Percentiles rank a stretch among this genome's conserved stretches.
Evolutionary conservation across 2,329 filamentous ascomycete genomes (phyloP).

Genomic region (Anthostomella pinea): DNA sequence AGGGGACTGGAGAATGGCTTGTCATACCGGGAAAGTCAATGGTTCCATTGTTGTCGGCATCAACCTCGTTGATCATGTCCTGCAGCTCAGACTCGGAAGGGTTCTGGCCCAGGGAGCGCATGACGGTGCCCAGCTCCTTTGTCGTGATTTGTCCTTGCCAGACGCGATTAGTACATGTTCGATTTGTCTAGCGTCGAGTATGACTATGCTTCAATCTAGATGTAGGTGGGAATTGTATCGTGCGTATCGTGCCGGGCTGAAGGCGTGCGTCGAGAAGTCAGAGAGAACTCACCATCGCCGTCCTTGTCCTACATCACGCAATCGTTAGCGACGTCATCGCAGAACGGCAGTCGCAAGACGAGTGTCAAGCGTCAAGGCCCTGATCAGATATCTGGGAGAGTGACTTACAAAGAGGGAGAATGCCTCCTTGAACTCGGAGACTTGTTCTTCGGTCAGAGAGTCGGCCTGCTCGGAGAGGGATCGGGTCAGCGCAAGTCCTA

Average conservation of each 20-base stretch:
- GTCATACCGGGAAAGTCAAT: conserved; percentile 93
- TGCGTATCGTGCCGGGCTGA: too few relatives aligned
- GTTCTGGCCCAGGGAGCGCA: conserved; percentile 88
- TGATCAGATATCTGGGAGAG: conserved; percentile 5
- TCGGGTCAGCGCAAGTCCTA: conserved; percentile 19
- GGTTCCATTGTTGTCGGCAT: conserved; percentile 88
- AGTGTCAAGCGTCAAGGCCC: conserved; percentile 1
- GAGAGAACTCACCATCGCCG: conserved; percentile 70
- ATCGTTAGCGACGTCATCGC: conserved; percentile 24
- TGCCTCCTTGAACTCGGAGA: conserved; percentile 99
- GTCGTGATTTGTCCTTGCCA: conserved; percentile 80
- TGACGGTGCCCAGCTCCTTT: conserved; percentile 86
- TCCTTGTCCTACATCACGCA: conserved; percentile 69
- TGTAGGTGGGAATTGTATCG: too few relatives aligned
- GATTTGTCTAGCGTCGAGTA: too few relatives aligned
- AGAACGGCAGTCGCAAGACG: conserved; percentile 1
- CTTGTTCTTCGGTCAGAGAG: conserved; percentile 98
- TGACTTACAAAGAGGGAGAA: conserved; percentile 97
- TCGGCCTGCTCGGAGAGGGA: conserved; percentile 67
- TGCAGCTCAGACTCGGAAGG: conserved; percentile 86
- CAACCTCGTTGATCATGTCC: conserved; percentile 93
- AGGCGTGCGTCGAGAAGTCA: too few relatives aligned
- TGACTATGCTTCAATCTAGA: too few relatives aligned
- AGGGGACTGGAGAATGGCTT: conserved; percentile 40
- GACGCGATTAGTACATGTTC: not conserved